These are phyloP conservation scores for Umbelopsis sp. DNA, from an alignment of 371 early-diverging fungal genomes.

Conservation along the genomic window DNA sequence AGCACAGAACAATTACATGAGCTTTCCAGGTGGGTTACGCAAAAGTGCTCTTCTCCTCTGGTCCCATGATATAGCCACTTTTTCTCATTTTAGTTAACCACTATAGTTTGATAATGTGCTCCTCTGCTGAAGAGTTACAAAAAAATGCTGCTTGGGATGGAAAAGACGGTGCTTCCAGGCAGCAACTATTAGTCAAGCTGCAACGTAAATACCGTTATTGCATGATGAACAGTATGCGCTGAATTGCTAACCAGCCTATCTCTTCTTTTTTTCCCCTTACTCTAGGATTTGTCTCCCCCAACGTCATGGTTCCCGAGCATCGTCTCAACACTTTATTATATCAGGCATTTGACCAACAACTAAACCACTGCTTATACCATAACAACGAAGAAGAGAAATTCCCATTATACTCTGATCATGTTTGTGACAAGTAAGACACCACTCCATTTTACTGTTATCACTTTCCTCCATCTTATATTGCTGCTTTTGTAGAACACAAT, in stretches of 20 bases:
- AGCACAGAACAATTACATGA: constrained; percentile 27
- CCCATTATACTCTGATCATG: constrained; percentile 76
- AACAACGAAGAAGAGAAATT: constrained; percentile 59
- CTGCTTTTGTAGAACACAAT: neutral
- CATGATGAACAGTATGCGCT: no score
- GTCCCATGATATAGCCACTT: constrained; percentile 15
- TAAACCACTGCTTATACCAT: constrained; percentile 83
- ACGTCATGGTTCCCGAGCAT: constrained; percentile 85
- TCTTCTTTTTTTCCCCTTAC: neutral
- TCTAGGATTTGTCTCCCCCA: constrained; percentile 74
- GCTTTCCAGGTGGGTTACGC: constrained; percentile 48
- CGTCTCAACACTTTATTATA: constrained; percentile 79
- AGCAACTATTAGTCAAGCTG: constrained; percentile 63
- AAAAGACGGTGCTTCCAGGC: constrained; percentile 69
- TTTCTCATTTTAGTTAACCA: neutral
- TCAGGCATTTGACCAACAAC: constrained; percentile 83
- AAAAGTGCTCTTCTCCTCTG: constrained; percentile 16
- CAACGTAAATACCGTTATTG: constrained; percentile 54
- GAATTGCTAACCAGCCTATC: neutral
- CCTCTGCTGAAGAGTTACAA: constrained; percentile 62
- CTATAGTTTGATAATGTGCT: constrained; percentile 66
- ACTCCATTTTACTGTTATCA: neutral
- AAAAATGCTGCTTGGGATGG: constrained; percentile 83
- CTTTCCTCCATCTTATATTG: no score
- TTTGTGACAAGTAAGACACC: constrained; percentile 66